Conservation (phyloP, 768 basidiomycete species). For the Hygrocybe coccinea region DNA sequence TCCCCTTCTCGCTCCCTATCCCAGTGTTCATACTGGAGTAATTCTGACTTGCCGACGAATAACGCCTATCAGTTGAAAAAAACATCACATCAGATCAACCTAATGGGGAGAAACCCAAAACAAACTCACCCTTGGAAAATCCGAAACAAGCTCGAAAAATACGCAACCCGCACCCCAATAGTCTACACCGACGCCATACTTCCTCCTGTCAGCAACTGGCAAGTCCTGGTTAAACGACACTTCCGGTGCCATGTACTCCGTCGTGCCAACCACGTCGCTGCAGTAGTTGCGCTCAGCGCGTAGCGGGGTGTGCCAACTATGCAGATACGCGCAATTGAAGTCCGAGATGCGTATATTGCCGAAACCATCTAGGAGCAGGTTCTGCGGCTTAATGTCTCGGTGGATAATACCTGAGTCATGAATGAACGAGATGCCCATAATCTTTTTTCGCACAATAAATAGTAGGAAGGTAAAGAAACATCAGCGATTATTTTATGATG, state of each 20-base stretch:
- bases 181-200: slow-evolving; percentile 33
- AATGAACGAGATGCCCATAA: slow-evolving; percentile 39
- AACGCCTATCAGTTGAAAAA: too few species aligned
- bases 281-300: slow-evolving; percentile 14
- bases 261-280: slow-evolving; percentile 31
- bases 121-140: slow-evolving; percentile 20
- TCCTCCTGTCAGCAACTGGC: slow-evolving; percentile 2
- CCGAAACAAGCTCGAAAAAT: slow-evolving; percentile 33
- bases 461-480: background rate
- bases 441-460: slow-evolving; percentile 17
- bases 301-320: slow-evolving; percentile 14
- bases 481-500: background rate
- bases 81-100: too few species aligned
- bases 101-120: background rate
- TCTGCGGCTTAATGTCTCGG: slow-evolving; percentile 66
- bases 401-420: slow-evolving; percentile 62
- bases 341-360: slow-evolving; percentile 40
- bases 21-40: background rate
- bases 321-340: slow-evolving; percentile 35
- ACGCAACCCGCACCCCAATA: slow-evolving; percentile 43
- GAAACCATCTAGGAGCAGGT: slow-evolving; percentile 51
- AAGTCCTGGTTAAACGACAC: slow-evolving; percentile 24
- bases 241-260: slow-evolving; percentile 40
- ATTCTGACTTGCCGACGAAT: background rate
- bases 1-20: background rate